Percentiles rank a stretch among this genome's conserved stretches.
These are phyloP conservation scores for Neurospora sp. DNA, from an alignment of 495 filamentous ascomycete genomes.

Conservation along the genomic window DNA sequence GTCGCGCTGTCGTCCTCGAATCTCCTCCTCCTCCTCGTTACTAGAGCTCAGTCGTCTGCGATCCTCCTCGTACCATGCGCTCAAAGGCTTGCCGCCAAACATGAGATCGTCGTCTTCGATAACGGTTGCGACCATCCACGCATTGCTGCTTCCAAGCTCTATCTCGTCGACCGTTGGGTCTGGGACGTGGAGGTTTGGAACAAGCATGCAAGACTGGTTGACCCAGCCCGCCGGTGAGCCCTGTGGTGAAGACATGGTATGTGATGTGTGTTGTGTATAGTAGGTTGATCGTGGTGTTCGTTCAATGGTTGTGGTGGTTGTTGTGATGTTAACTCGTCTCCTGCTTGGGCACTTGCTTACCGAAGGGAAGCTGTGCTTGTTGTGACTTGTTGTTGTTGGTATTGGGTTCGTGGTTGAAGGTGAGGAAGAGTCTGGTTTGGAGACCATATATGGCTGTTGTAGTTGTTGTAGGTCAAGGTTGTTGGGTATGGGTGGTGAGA, in stretches of 20 bases:
- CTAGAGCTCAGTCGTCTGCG: constrained; percentile 22
- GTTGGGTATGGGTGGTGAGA: neutral
- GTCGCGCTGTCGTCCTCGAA: constrained; percentile 32
- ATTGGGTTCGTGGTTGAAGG: neutral
- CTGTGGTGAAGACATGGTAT: constrained; percentile 19
- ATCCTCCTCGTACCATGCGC: constrained; percentile 47
- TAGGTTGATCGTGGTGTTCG: neutral
- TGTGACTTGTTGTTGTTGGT: neutral
- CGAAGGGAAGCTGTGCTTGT: neutral
- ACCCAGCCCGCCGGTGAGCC: constrained; percentile 11
- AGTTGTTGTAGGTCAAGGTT: neutral
- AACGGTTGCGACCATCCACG: constrained; percentile 41
- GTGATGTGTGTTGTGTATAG: neutral
- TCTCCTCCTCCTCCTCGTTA: constrained; percentile 30
- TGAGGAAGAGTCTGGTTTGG: neutral
- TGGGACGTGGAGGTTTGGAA: constrained; percentile 19
- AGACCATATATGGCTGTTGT: neutral
- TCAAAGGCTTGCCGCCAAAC: constrained; percentile 46
- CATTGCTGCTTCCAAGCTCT: constrained; percentile 20
- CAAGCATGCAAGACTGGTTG: constrained; percentile 26
- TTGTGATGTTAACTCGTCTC: neutral
- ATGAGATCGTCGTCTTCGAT: constrained; percentile 48
- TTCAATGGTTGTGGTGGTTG: neutral
- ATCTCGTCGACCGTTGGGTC: constrained; percentile 26
- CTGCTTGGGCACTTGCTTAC: neutral